phyloP scores from a whole-genome alignment of 805 yeast genomes.

The Lipomyces japonicus region DNA sequence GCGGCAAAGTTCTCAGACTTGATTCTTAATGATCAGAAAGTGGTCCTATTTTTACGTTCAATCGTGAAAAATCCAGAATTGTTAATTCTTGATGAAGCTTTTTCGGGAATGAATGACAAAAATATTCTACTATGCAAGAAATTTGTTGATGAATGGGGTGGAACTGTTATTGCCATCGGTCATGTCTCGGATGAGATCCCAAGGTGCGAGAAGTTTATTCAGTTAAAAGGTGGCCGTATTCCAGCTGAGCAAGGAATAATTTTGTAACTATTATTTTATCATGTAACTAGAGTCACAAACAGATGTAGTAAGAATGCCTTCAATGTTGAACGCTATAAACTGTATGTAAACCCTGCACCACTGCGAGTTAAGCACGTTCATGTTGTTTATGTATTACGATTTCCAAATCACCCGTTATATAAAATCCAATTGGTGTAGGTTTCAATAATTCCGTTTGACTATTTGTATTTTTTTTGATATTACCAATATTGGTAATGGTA shows the following conservation, averaged over 20 bases:
- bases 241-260: conserved; percentile 16
- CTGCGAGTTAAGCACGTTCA: too few species aligned
- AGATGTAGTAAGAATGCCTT: too few species aligned
- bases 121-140: conserved; percentile 54
- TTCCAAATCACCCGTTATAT: too few species aligned
- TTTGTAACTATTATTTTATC: too few species aligned
- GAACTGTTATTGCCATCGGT: conserved; percentile 75
- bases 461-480: too few species aligned
- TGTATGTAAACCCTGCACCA: too few species aligned
- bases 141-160: conserved; percentile 52
- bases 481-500: too few species aligned
- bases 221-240: conserved; percentile 34
- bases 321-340: too few species aligned
- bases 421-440: too few species aligned
- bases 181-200: conserved; percentile 83
- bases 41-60: conserved; percentile 71
- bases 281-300: too few species aligned
- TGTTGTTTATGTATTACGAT: too few species aligned
- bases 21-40: conserved; percentile 70
- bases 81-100: conserved; percentile 84
- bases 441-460: too few species aligned
- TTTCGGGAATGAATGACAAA: conserved; percentile 79
- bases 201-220: conserved; percentile 51
- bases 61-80: conserved; percentile 72
- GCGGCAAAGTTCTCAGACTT: conserved; percentile 51